phyloP scores from a whole-genome alignment of 1,284 basidiomycete species.

The Tremellales sp. region DNA sequence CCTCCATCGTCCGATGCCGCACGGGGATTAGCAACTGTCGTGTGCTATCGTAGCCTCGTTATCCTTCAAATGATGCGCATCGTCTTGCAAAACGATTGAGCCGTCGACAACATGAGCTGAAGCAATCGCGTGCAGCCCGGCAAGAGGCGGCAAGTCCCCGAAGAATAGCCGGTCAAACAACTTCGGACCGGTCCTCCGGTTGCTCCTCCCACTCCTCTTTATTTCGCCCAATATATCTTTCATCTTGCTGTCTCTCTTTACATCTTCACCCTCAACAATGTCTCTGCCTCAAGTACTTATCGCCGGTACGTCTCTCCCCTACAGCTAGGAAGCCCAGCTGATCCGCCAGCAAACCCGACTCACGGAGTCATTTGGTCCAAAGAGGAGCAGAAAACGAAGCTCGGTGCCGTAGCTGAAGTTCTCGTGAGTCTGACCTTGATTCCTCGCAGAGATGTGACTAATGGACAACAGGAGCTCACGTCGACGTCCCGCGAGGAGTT shows the following conservation, averaged over 20 bases:
- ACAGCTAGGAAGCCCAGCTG: background rate
- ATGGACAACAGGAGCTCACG: slow-evolving; percentile 56
- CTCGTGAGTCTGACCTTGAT: slow-evolving; percentile 55
- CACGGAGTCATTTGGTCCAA: slow-evolving; percentile 70
- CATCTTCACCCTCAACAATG: background rate
- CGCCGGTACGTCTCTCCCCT: slow-evolving; percentile 34
- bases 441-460: background rate
- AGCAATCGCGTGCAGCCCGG: too few relatives aligned
- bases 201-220: background rate
- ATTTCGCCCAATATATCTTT: background rate
- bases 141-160: too few relatives aligned
- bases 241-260: background rate
- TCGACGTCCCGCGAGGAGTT: slow-evolving; percentile 65
- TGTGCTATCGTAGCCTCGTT: too few relatives aligned
- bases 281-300: slow-evolving; percentile 42
- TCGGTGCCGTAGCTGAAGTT: slow-evolving; percentile 66
- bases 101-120: too few relatives aligned
- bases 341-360: slow-evolving; percentile 27
- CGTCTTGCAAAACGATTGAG: too few relatives aligned
- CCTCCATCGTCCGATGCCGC: too few relatives aligned
- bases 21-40: too few relatives aligned
- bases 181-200: background rate
- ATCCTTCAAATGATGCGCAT: too few relatives aligned
- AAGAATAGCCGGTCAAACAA: background rate
- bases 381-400: slow-evolving; percentile 63